These are phyloP conservation scores for Neostapfia colusana DNA, from an alignment of 176 grass and related monocot genomes.

Conservation along the genomic window DNA sequence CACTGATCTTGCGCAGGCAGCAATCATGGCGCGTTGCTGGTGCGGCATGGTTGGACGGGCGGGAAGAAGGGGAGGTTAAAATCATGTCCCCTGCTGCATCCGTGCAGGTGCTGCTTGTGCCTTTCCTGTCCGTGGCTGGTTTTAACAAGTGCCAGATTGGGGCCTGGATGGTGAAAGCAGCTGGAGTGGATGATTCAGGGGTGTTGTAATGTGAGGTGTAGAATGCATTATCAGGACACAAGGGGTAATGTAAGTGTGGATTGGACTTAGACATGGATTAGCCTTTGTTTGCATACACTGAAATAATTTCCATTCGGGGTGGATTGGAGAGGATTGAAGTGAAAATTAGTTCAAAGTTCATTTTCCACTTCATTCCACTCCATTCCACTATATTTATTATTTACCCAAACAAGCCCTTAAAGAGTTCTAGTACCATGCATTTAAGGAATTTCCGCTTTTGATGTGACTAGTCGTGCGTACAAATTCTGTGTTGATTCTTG, in stretches of 20 bases:
- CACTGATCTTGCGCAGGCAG: constrained; percentile 35
- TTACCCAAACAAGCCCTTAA: too few relatives aligned
- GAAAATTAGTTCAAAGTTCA: too few relatives aligned
- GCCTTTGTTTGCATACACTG: too few relatives aligned
- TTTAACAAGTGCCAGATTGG: constrained; percentile 34
- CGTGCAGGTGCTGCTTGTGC: constrained; percentile 30
- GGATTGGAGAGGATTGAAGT: too few relatives aligned
- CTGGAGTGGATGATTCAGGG: constrained; percentile 17
- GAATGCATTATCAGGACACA: background rate
- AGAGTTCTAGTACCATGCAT: too few relatives aligned
- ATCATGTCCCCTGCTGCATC: constrained; percentile 26
- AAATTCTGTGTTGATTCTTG: background rate
- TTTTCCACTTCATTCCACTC: too few relatives aligned
- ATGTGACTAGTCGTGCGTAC: background rate
- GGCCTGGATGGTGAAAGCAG: constrained; percentile 18
- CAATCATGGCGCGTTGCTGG: constrained; percentile 33
- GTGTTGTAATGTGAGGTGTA: background rate
- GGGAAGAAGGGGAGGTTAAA: constrained; percentile 23
- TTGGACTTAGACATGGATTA: background rate
- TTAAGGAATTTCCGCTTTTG: background rate
- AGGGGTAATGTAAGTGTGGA: background rate
- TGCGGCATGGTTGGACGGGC: constrained; percentile 25
- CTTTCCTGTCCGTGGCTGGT: constrained; percentile 16
- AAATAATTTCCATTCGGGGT: too few relatives aligned
- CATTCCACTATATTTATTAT: too few relatives aligned